These are phyloP conservation scores for Pyrus hybrid DNA, from an alignment of 331 rosid genomes.

Conservation along the genomic window DNA sequence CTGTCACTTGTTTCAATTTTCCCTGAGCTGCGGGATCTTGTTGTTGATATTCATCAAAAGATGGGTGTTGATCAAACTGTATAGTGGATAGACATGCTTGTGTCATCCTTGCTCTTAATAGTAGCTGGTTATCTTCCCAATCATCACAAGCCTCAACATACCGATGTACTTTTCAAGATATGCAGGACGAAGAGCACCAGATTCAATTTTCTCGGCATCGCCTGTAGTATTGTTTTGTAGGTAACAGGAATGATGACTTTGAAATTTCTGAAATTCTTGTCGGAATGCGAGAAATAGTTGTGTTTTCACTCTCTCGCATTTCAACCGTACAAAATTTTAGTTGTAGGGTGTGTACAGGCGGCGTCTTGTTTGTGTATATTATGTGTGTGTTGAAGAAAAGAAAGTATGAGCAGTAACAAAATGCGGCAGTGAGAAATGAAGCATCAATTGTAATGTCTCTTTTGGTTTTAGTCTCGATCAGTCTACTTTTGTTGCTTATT, in stretches of 20 bases:
- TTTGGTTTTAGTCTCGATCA: too few relatives aligned
- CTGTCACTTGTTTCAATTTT: conserved; percentile 60
- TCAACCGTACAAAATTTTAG: conserved; percentile 42
- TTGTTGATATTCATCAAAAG: conserved; percentile 52
- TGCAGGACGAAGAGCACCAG: not conserved
- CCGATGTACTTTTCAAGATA: not conserved
- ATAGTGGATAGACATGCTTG: conserved; percentile 14
- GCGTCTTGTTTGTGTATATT: conserved; percentile 10
- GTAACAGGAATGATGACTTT: too few relatives aligned
- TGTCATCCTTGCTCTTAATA: not conserved
- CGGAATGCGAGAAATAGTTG: conserved; percentile 18
- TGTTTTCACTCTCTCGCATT: conserved; percentile 2
- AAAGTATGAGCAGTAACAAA: not conserved
- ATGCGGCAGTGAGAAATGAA: not conserved
- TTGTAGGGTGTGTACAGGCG: conserved; percentile 34
- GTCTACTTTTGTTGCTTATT: too few relatives aligned
- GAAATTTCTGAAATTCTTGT: conserved; percentile 1
- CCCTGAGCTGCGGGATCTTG: conserved; percentile 72
- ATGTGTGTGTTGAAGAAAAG: conserved; percentile 5
- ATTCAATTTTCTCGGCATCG: not conserved
- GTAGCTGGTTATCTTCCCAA: conserved; percentile 17
- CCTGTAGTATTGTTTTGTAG: conserved; percentile 17
- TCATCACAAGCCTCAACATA: conserved; percentile 9
- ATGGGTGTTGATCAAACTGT: conserved; percentile 32
- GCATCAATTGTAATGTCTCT: too few relatives aligned